These are phyloP conservation scores for Penicillium freii DNA, from an alignment of 2,329 filamentous ascomycete genomes.

Conservation along the genomic window DNA sequence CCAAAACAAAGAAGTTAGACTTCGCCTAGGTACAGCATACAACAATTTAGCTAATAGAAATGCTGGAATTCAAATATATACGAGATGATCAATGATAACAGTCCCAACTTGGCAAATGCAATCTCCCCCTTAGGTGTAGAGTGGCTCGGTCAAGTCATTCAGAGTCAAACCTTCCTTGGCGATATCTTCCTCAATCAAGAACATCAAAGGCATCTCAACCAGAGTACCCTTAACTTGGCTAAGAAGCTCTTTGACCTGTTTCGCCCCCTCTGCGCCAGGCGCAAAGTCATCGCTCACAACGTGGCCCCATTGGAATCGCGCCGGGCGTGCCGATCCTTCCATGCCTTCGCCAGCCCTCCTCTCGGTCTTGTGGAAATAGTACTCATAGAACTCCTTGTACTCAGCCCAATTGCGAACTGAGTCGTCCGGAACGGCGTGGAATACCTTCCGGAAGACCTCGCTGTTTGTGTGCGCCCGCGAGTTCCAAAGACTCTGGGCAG, in stretches of 20 bases:
- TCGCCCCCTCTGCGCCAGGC: conserved; percentile 60
- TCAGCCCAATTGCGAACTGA: conserved; percentile 58
- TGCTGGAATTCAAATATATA: neutral
- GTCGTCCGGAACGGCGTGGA: conserved; percentile 62
- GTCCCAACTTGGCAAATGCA: neutral
- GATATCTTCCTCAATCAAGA: conserved; percentile 81
- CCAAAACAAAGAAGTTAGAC: neutral
- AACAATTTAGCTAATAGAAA: conserved; percentile 4
- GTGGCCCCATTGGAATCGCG: conserved; percentile 78
- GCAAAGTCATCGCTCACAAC: conserved; percentile 76
- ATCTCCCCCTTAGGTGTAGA: conserved; percentile 59
- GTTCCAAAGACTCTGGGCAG: conserved; percentile 58
- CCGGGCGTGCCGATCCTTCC: conserved; percentile 40
- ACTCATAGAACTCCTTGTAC: conserved; percentile 63
- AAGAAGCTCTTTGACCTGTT: conserved; percentile 70
- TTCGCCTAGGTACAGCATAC: neutral
- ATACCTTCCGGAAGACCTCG: conserved; percentile 59
- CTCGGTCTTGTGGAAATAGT: conserved; percentile 53
- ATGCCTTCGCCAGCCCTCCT: conserved; percentile 43
- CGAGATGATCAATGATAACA: neutral
- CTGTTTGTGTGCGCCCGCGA: conserved; percentile 59
- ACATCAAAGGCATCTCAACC: conserved; percentile 88
- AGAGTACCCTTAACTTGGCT: conserved; percentile 66
- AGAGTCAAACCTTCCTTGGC: conserved; percentile 75
- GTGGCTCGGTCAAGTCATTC: conserved; percentile 68